Base-by-base conservation (phyloP, 192 early-diverging fungal species). In the Chytriomyces sp. region DNA sequence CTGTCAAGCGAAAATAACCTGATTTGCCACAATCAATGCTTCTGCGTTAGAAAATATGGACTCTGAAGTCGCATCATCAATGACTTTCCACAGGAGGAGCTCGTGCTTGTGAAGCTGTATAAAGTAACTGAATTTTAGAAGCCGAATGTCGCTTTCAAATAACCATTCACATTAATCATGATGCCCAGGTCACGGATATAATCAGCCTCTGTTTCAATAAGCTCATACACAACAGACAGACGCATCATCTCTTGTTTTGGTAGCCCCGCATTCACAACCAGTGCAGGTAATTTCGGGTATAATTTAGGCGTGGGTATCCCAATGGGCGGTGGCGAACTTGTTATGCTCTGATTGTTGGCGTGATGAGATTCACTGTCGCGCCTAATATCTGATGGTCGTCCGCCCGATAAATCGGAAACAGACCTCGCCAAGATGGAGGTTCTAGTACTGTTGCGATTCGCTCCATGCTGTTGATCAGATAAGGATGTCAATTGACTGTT, bases 141-240 rank as follows among this genome's bases (percentile, higher is more conserved):
- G 3, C 1, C 39, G 39, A 28, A 25, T 30, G 17, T 28, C 12
- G 3, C 28, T 58, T 64, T 55, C 14, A 70, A 8, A 12, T 19
- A 69, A 72, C n/a, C 12, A 70, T 71, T 37, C 12, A 49, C 85
- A 70, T 78, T 81, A 19, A 87, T 75, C 79, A 87, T 87, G 41
- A 81, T 65, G 22, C 72, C 54, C 26, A 87, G 61, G 73, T 87
- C 86, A 37, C 79, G 57, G 28, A 82, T 73, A 73, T 86, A 87
- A 54, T 87, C 86, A 38, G 78, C 70, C 75, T 87, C 86, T 1
- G 86, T 87, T 68, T 85, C 86, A 72, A 87, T 82, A 49, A 87
- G 53, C 71, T 87, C 86, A 70, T 87, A 87, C 14, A 87, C 81
- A 14, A 75, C 84, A n/a, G 66, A 75, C 52, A 87, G 56, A 26